Base-by-base conservation (phyloP, 441 rosid species). In the Pelargonium exstipulatum region DNA sequence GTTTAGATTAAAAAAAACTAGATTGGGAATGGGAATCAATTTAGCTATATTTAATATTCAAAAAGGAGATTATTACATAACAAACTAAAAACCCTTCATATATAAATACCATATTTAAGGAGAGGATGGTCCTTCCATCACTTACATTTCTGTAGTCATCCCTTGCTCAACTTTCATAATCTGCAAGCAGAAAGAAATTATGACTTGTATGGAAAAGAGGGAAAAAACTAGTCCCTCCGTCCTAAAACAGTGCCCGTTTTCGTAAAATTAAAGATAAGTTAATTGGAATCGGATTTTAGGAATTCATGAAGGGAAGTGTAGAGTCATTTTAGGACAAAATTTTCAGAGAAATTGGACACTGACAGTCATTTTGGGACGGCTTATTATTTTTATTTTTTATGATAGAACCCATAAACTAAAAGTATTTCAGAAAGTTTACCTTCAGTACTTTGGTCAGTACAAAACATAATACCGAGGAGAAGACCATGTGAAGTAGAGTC, bases 121-220 rank as follows among this genome's bases (percentile, higher is more conserved):
- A 9, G 14, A 60, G 40, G 8, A 3, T 66, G 22, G 16, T 2
- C 58, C 16, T 55, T 53, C 43, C 71, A 48, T 40, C 68, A 70
- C 92, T 91, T 87, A 94, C 98, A 94, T 83, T 77, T 94, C 97
- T 66, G 83, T 3, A 4, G 97, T 91, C 98, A 94, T 94, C 78
- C 97, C 98, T 70, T 86, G 93, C 76, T 94, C 98, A 74, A 94
- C 90, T 86, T 85, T 88, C 76, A 89, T 75, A 75, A 88, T 71
- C 98, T 94, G 81, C 55, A 13, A 66, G 37, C 16, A 26, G 3
- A 70, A 43, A 16, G 2, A 80, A 51, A 16, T 4, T 5, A 51
- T 14, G 58, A 51, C 66, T 62, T 46, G 61, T 60, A 74, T 66
- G 61, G 62, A 46, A 65, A 6, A 63, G 17, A 10, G 49, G 49